Evolutionary conservation across 1,284 basidiomycete species (phyloP).

Genomic region (Bjerkandera adusta): DNA sequence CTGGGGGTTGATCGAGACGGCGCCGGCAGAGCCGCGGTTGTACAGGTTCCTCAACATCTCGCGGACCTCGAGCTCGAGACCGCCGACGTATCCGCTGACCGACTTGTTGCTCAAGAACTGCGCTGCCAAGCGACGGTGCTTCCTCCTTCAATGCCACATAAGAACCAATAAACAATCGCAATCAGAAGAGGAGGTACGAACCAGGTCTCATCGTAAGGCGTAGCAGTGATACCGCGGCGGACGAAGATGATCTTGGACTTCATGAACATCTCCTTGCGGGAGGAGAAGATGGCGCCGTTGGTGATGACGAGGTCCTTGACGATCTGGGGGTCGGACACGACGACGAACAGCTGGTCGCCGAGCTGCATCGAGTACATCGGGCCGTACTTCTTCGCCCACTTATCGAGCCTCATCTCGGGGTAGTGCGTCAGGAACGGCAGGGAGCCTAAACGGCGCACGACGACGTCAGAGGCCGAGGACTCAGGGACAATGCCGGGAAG

Average conservation of each 20-base stretch:
- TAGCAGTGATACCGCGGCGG: slow-evolving; percentile 41
- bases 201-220: slow-evolving; percentile 40
- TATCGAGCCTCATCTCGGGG: slow-evolving; percentile 35
- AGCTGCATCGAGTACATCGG: slow-evolving; percentile 39
- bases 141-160: slow-evolving; percentile 28
- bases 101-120: slow-evolving; percentile 32
- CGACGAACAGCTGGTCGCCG: slow-evolving; percentile 42
- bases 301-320: slow-evolving; percentile 41
- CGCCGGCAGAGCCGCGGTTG: slow-evolving; percentile 29
- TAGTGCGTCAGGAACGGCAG: slow-evolving; percentile 32
- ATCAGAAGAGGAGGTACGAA: slow-evolving; percentile 14
- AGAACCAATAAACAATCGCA: neutral
- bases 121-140: slow-evolving; percentile 38
- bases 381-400: slow-evolving; percentile 39
- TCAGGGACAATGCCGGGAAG: neutral
- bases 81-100: slow-evolving; percentile 30
- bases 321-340: slow-evolving; percentile 39
- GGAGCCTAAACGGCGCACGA: slow-evolving; percentile 4
- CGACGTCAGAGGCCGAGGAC: neutral
- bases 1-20: slow-evolving; percentile 34
- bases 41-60: slow-evolving; percentile 35
- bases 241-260: slow-evolving; percentile 40
- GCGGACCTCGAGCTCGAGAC: slow-evolving; percentile 36
- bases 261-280: slow-evolving; percentile 39
- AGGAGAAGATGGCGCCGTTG: slow-evolving; percentile 42